Percentiles rank a stretch among this genome's conserved stretches.
Conservation (phyloP, 176 grass and related monocot genomes). For the Tuctoria greenei region DNA sequence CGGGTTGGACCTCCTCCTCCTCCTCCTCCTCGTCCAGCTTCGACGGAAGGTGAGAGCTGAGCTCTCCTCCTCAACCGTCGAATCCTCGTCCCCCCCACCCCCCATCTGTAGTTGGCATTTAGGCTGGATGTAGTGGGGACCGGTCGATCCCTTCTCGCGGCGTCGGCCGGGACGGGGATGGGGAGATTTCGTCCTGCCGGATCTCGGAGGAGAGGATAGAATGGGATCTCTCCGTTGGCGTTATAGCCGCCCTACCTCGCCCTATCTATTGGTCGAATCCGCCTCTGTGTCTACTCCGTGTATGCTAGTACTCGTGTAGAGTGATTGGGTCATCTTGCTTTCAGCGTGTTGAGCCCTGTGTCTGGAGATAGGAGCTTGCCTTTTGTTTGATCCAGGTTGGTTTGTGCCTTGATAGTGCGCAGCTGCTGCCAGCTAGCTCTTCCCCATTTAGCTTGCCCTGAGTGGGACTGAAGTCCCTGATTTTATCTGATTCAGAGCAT, state of each 20-base stretch:
- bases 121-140: background rate
- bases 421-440: background rate
- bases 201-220: too few species aligned
- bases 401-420: slow-evolving; percentile 8
- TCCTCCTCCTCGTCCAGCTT: background rate
- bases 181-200: too few species aligned
- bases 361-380: background rate
- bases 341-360: background rate
- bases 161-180: background rate
- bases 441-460: background rate
- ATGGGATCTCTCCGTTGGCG: too few species aligned
- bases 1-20: background rate
- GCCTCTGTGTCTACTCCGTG: too few species aligned
- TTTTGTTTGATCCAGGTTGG: slow-evolving; percentile 42
- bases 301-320: background rate
- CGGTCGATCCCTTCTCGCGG: too few species aligned
- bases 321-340: background rate
- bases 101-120: background rate
- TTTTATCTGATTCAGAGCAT: background rate
- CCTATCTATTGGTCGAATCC: too few species aligned
- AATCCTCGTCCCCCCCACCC: background rate
- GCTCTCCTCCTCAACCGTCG: background rate
- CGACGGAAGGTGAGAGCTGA: background rate
- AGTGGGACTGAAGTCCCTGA: background rate
- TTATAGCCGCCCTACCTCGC: too few species aligned